Conservation (phyloP, 225 moss, liverwort and hornwort genomes). For the Ulota crispa region DNA sequence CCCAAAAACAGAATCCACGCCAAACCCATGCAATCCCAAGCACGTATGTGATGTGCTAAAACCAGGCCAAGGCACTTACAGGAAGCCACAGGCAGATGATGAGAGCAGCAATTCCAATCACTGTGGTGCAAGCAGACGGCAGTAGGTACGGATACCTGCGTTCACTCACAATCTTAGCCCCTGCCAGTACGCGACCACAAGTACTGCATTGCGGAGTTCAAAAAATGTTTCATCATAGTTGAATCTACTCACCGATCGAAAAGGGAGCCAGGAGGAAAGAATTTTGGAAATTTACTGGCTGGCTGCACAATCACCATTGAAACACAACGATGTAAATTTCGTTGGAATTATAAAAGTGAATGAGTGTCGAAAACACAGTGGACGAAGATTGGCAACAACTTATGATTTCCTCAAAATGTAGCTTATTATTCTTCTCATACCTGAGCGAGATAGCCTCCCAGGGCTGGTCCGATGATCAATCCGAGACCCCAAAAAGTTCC, state of each 20-base stretch:
- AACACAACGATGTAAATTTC: neutral
- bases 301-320: conserved; percentile 33
- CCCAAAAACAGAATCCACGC: neutral
- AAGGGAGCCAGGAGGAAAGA: conserved; percentile 32
- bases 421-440: conserved; percentile 19
- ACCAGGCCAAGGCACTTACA: conserved; percentile 9
- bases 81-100: conserved; percentile 31
- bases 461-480: conserved; percentile 65
- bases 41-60: neutral
- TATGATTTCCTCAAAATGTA: neutral
- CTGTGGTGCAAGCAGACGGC: conserved; percentile 33
- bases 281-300: conserved; percentile 26
- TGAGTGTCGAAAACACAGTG: neutral
- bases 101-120: conserved; percentile 25
- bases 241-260: conserved; percentile 33
- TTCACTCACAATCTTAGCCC: neutral
- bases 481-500: conserved; percentile 69
- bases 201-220: neutral
- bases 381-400: neutral
- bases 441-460: conserved; percentile 71
- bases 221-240: neutral
- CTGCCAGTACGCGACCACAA: neutral
- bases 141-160: conserved; percentile 38
- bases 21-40: neutral
- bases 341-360: neutral